Evolutionary conservation across 352 stramenopile species (phyloP), one percentile per base, ranked within the genome.

Genomic region (Peronospora tabacina): DNA sequence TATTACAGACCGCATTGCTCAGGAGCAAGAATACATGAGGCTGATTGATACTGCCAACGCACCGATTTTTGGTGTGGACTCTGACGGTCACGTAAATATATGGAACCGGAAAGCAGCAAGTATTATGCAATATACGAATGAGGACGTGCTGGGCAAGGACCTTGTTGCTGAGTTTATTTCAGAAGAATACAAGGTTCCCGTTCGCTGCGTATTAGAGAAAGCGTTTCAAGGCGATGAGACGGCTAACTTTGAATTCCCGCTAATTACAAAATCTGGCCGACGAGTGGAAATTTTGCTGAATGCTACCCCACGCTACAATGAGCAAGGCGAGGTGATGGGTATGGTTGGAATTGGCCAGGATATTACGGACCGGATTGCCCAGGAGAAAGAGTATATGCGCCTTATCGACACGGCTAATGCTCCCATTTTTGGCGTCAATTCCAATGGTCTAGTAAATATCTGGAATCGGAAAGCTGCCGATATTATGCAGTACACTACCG

Each of bases 391-490:
- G 29, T 78, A 80, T 24, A 70, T 64, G 29, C 58, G 71, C 15
- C 58, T 89, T 13, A 82, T 90, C 34, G 72, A 88, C 50, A 82
- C 69, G 20, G 74, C 77, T 0, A 86, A 88, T 52, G 66, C 72
- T 38, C 70, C 75, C 5, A 86, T 86, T 29, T 83, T 88, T 57
- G 77, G 74, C 45, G 67, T 86, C 17, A 72, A 88, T 49, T 61
- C 57, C 2, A 67, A 84, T 32, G 67, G 68, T 11, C 33, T 62
- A 10, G 68, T 85, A 5, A 82, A 82, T 45, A 79, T 81, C 44
- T 85, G 73, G 73, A 85, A 95, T 54, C 57, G 85, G 11, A 90
- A 87, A 47, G 82, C 75, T 40, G 66, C 72, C n/a, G 78, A 81
- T 32, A 78, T 83, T 36, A 92, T 81, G 30, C 80, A 87, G 32